phyloP scores from a whole-genome alignment of 257 asterid species.

The Solanum okadae region DNA sequence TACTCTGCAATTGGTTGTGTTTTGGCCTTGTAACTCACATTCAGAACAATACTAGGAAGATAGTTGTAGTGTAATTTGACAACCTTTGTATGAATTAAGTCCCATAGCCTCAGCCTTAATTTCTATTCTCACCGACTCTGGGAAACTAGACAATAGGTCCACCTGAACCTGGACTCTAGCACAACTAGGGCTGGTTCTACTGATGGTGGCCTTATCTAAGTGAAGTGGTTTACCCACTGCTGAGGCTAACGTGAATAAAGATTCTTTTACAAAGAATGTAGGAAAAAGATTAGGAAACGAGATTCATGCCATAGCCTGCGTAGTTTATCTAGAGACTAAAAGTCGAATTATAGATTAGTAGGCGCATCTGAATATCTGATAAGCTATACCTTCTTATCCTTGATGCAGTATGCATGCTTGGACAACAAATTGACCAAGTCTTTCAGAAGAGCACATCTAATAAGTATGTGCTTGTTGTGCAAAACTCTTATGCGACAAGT shows the following conservation, averaged over 20 bases:
- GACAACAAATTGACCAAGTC: background rate
- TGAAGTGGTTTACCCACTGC: background rate
- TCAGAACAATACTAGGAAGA: background rate
- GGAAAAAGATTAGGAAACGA: background rate
- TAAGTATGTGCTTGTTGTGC: background rate
- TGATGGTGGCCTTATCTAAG: background rate
- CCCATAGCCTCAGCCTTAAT: background rate
- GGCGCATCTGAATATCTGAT: background rate
- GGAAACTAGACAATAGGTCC: background rate
- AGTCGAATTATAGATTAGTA: background rate
- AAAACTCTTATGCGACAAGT: background rate
- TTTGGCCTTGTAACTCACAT: background rate
- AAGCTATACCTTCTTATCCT: background rate
- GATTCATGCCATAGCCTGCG: background rate
- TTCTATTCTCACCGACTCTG: background rate
- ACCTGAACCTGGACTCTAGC: background rate
- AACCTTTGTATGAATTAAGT: background rate
- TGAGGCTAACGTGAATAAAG: background rate
- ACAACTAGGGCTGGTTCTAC: background rate
- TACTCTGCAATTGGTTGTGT: background rate
- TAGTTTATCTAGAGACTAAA: background rate
- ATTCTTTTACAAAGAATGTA: background rate
- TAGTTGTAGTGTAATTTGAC: background rate
- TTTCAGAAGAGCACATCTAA: background rate
- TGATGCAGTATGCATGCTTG: background rate